phyloP scores from a whole-genome alignment of 306 rosid genomes.

The Lagenaria siceraria region DNA sequence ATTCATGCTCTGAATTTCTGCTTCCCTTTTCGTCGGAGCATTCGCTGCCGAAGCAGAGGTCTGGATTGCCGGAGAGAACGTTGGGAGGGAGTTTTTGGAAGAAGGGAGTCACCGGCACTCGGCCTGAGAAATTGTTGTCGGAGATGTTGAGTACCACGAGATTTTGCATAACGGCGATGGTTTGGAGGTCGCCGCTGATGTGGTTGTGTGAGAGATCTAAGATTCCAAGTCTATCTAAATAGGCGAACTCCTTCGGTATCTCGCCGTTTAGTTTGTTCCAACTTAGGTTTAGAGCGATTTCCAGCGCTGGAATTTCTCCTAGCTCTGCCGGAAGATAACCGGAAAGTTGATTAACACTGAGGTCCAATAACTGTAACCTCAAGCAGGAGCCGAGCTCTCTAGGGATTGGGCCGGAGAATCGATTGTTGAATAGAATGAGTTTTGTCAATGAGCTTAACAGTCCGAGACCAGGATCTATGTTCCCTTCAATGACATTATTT shows the following conservation, averaged over 20 bases:
- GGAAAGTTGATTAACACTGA: slow-evolving; percentile 42
- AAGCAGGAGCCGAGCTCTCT: slow-evolving; percentile 41
- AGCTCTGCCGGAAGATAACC: slow-evolving; percentile 55
- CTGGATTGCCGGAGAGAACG: slow-evolving; percentile 53
- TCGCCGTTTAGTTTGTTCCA: slow-evolving; percentile 48
- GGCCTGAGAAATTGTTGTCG: slow-evolving; percentile 57
- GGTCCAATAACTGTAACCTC: slow-evolving; percentile 57
- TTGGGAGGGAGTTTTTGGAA: slow-evolving; percentile 64
- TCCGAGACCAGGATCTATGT: slow-evolving; percentile 34
- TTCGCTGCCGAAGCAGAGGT: slow-evolving; percentile 40
- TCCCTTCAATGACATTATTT: slow-evolving; percentile 51
- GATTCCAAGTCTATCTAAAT: slow-evolving; percentile 53
- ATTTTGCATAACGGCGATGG: slow-evolving; percentile 52
- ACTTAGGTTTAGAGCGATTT: slow-evolving; percentile 77
- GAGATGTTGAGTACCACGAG: slow-evolving; percentile 77
- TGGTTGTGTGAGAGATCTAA: slow-evolving; percentile 67
- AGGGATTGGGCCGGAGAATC: slow-evolving; percentile 53
- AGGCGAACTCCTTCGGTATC: slow-evolving; percentile 49
- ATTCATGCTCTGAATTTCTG: slow-evolving; percentile 10
- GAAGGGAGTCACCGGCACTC: slow-evolving; percentile 63
- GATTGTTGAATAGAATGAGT: slow-evolving; percentile 47
- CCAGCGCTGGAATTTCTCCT: slow-evolving; percentile 60
- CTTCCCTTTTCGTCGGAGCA: slow-evolving; percentile 11
- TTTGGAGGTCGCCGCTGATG: slow-evolving; percentile 52
- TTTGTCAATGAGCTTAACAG: slow-evolving; percentile 53